phyloP scores from a whole-genome alignment of 169 alveolate species.

The Eimeria sp. region DNA sequence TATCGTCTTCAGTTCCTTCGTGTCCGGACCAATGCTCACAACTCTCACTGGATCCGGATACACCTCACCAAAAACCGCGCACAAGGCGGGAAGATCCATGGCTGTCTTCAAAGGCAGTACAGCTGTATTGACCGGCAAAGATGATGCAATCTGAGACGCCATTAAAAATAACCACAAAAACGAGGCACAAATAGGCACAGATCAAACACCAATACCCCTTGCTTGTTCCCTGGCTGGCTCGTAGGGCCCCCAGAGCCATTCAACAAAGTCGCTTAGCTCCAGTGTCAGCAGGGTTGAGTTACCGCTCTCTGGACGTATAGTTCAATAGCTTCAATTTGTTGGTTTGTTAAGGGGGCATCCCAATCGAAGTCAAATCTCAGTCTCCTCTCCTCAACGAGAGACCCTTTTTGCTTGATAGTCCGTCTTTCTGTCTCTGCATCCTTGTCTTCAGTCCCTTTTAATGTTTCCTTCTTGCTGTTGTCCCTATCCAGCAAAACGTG shows the following conservation, averaged over 20 bases:
- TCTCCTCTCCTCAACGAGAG: constrained; percentile 94
- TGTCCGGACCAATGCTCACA: constrained; percentile 91
- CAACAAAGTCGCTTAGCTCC: not conserved
- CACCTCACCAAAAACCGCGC: constrained; percentile 95
- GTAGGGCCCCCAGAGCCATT: not conserved
- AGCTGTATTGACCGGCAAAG: constrained; percentile 70
- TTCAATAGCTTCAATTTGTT: constrained; percentile 62
- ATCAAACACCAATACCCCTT: not conserved
- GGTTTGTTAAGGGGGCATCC: constrained; percentile 84
- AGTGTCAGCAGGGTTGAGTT: not conserved
- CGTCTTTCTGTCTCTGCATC: not conserved
- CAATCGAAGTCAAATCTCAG: constrained; percentile 93
- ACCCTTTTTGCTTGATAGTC: constrained; percentile 90
- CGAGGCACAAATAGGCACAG: not conserved
- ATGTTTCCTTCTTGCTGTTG: constrained; percentile 84
- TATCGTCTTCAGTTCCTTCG: constrained; percentile 82
- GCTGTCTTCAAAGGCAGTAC: constrained; percentile 85
- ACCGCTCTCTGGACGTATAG: constrained; percentile 75
- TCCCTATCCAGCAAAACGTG: constrained; percentile 90
- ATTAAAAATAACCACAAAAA: constrained; percentile 1
- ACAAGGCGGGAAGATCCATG: constrained; percentile 85
- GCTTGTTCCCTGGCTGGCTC: not conserved
- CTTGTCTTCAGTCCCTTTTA: not conserved
- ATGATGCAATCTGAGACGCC: constrained; percentile 47
- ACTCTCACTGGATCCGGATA: constrained; percentile 97